Percentiles rank a stretch among this genome's conserved stretches.
Evolutionary conservation across 306 rosid genomes (phyloP).

Genomic region (Betula pendula): DNA sequence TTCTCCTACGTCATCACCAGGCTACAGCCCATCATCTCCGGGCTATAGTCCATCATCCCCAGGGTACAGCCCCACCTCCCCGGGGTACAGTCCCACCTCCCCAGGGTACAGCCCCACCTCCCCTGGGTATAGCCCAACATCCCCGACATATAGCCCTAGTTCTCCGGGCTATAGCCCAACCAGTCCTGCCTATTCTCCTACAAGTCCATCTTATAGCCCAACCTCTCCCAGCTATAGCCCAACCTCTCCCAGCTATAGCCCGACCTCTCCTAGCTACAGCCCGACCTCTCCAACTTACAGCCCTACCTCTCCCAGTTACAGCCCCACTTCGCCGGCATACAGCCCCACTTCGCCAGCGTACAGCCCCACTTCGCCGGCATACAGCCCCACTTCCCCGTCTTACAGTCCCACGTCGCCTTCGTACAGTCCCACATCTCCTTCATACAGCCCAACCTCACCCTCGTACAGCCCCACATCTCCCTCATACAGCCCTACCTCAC

Average conservation of each 20-base stretch:
- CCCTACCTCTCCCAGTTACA: slow-evolving; percentile 86
- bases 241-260: slow-evolving; percentile 80
- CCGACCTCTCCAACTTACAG: slow-evolving; percentile 77
- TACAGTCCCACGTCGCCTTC: slow-evolving; percentile 88
- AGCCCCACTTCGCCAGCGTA: slow-evolving; percentile 75
- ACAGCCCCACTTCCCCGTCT: slow-evolving; percentile 74
- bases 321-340: slow-evolving; percentile 80
- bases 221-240: slow-evolving; percentile 91
- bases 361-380: slow-evolving; percentile 64
- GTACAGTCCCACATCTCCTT: slow-evolving; percentile 79
- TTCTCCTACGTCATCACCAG: slow-evolving; percentile 93
- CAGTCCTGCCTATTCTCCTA: slow-evolving; percentile 96
- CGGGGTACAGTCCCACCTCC: slow-evolving; percentile 94
- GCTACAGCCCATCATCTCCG: slow-evolving; percentile 93
- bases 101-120: slow-evolving; percentile 96
- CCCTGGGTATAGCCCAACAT: slow-evolving; percentile 93
- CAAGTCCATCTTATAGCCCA: slow-evolving; percentile 90
- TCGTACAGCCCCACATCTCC: slow-evolving; percentile 75
- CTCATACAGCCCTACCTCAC: slow-evolving; percentile 63
- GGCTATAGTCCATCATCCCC: slow-evolving; percentile 98
- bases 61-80: slow-evolving; percentile 91
- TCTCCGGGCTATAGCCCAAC: slow-evolving; percentile 97
- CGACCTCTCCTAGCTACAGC: slow-evolving; percentile 65
- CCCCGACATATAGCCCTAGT: slow-evolving; percentile 96
- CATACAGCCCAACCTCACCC: slow-evolving; percentile 86